phyloP scores from a whole-genome alignment of 352 stramenopile genomes.

The Phytophthora foliorum region DNA sequence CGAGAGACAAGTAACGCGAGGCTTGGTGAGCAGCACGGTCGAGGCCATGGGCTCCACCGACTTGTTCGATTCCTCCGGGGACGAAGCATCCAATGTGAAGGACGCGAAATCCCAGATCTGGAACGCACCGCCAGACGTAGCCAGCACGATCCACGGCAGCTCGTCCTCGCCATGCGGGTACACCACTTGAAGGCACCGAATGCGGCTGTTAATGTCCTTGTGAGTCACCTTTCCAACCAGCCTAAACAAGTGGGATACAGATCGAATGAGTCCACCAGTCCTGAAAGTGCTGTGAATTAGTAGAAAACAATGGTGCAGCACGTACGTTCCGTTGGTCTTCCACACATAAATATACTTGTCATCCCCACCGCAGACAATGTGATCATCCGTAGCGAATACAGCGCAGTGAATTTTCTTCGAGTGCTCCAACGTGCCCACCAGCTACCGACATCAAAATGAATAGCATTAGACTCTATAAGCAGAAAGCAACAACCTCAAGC shows the following conservation, averaged over 20 bases:
- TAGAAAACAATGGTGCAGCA: slow-evolving; percentile 12
- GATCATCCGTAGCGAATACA: slow-evolving; percentile 79
- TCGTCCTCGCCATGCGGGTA: slow-evolving; percentile 66
- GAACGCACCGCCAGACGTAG: slow-evolving; percentile 78
- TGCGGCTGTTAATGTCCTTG: slow-evolving; percentile 70
- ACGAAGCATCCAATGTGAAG: slow-evolving; percentile 61
- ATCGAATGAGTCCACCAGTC: slow-evolving; percentile 10
- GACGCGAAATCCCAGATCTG: slow-evolving; percentile 84
- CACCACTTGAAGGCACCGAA: slow-evolving; percentile 81
- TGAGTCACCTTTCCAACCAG: slow-evolving; percentile 78
- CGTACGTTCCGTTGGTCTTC: slow-evolving; percentile 76
- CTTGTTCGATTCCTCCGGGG: slow-evolving; percentile 68
- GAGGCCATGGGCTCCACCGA: slow-evolving; percentile 64
- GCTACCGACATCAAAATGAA: slow-evolving; percentile 32
- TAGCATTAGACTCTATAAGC: neutral
- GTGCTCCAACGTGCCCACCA: slow-evolving; percentile 75
- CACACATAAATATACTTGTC: slow-evolving; percentile 89
- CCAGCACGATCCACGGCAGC: slow-evolving; percentile 77
- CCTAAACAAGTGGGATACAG: slow-evolving; percentile 30
- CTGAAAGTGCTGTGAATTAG: neutral
- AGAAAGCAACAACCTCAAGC: neutral
- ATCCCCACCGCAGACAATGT: slow-evolving; percentile 80
- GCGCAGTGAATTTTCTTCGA: slow-evolving; percentile 81
- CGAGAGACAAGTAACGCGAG: slow-evolving; percentile 80
- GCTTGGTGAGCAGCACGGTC: slow-evolving; percentile 75